Percentiles rank a stretch among this genome's conserved stretches.
These are phyloP conservation scores for Zea mays DNA, from an alignment of 176 grass and related monocot species.

Conservation along the genomic window DNA sequence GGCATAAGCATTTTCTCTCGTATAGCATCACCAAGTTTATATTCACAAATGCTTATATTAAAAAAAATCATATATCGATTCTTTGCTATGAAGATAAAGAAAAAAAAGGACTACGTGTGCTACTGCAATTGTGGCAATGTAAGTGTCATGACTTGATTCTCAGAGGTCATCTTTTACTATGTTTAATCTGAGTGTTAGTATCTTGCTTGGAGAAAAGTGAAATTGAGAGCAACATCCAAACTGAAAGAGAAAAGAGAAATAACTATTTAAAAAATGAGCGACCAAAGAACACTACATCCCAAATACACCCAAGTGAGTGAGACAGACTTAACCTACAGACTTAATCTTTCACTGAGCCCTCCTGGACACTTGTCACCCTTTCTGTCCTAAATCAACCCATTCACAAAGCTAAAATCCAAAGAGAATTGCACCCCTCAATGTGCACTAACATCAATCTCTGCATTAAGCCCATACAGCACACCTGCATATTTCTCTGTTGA, in stretches of 20 bases:
- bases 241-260: conserved; percentile 9
- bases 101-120: neutral
- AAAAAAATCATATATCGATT: neutral
- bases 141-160: neutral
- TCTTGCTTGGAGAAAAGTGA: neutral
- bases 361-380: conserved; percentile 27
- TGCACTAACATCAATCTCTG: conserved; percentile 76
- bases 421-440: conserved; percentile 54
- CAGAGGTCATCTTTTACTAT: conserved; percentile 10
- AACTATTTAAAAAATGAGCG: conserved; percentile 28
- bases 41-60: neutral
- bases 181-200: neutral
- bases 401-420: conserved; percentile 51
- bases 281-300: conserved; percentile 33
- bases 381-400: conserved; percentile 44
- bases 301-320: conserved; percentile 37
- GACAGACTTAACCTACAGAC: conserved; percentile 39
- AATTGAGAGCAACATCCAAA: neutral
- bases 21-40: neutral
- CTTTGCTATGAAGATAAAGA: neutral
- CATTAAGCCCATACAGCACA: conserved; percentile 84
- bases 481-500: conserved; percentile 91
- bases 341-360: conserved; percentile 1
- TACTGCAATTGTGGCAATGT: neutral
- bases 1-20: neutral